Evolutionary conservation across 768 basidiomycete genomes (phyloP), one percentile per base, ranked within the genome.

Genomic region (Mycena alexandri): DNA sequence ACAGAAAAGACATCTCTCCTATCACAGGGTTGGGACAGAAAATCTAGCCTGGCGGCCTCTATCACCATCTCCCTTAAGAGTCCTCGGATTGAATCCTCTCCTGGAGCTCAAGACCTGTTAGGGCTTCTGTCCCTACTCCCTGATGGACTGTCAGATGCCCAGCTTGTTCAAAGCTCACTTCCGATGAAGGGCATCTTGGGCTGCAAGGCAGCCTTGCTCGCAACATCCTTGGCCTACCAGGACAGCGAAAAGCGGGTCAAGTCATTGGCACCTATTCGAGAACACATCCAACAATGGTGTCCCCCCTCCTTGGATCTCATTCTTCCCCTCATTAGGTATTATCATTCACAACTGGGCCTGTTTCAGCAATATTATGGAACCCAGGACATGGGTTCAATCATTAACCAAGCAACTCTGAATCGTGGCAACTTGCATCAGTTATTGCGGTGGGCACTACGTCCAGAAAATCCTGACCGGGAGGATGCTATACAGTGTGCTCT

Each of bases 11-110:
- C 65, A 10, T 21, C 51, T 7, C 42, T 66, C 8, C 58, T 66
- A 8, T 66, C 65, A 3, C 42, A 53, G 14, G 58, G 57, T 19
- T 24, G 10, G 34, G 65, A 66, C 43, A 29, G 24, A 29, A 41
- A 43, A 17, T 60, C 57, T 9, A 66, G 47, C 22, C 24, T 66
- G 38, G 65, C 60, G 17, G 42, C 41, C 24, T 66, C 65, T 21
- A 66, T 66, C 19, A 42, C 50, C 22, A 24, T 66, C 10, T 66
- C 65, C 10, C 52, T 66, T 2, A 53, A 43, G 14, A 66, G 65
- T 24, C 41, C 65, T 16, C 41, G 65, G 14, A 33, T 66, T 13
- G 59, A 16, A 19, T 33, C 55, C 9, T 41, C 48, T n/a, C 56
- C 64, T 52, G 41, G 42, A 3, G 44, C 63, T 3, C 12, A 17